phyloP scores from a whole-genome alignment of 805 yeast species.

The Blastobotrys americana region DNA sequence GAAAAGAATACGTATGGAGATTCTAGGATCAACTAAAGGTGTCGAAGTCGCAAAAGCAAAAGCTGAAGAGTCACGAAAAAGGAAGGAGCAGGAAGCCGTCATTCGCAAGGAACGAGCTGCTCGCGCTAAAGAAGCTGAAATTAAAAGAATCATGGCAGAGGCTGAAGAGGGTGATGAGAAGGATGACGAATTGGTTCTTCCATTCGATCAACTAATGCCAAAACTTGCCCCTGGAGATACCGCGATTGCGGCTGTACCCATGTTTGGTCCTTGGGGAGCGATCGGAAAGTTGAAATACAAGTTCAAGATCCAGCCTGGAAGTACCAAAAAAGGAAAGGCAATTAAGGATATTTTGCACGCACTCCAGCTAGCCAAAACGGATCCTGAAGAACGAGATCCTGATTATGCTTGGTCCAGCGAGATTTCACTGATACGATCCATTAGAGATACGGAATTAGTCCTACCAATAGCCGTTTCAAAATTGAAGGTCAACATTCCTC shows the following conservation, averaged over 20 bases:
- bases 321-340: slow-evolving; percentile 81
- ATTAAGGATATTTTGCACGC: slow-evolving; percentile 58
- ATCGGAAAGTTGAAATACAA: slow-evolving; percentile 68
- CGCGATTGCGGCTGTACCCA: slow-evolving; percentile 62
- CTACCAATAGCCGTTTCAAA: slow-evolving; percentile 65
- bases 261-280: slow-evolving; percentile 90
- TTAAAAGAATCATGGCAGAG: slow-evolving; percentile 37
- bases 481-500: slow-evolving; percentile 42
- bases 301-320: slow-evolving; percentile 74
- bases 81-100: slow-evolving; percentile 33
- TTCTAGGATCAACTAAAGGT: slow-evolving; percentile 74
- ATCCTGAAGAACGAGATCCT: slow-evolving; percentile 36
- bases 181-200: slow-evolving; percentile 30
- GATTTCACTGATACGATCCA: slow-evolving; percentile 45
- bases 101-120: slow-evolving; percentile 32
- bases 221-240: slow-evolving; percentile 38
- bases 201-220: slow-evolving; percentile 35
- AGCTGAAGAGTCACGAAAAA: slow-evolving; percentile 31
- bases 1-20: slow-evolving; percentile 62
- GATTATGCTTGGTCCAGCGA: slow-evolving; percentile 69
- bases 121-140: slow-evolving; percentile 37
- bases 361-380: slow-evolving; percentile 37
- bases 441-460: slow-evolving; percentile 61
- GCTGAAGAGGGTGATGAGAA: slow-evolving; percentile 16
- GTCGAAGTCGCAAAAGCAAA: slow-evolving; percentile 34